These are phyloP conservation scores for Circinella umbellata DNA, from an alignment of 371 early-diverging fungal species.

Conservation along the genomic window DNA sequence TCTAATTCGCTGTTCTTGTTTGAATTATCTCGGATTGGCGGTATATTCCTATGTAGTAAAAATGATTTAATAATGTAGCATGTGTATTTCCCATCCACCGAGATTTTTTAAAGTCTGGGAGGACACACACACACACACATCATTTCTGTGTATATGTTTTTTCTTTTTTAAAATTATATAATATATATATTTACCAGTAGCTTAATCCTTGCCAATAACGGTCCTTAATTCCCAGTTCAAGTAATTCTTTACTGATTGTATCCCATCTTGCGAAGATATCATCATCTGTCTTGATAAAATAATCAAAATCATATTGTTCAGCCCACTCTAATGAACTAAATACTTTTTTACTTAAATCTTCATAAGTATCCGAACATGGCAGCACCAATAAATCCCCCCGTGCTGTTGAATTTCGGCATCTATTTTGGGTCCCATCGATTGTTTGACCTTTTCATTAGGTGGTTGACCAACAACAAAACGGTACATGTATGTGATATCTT, in stretches of 20 bases:
- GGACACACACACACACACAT: too few relatives aligned
- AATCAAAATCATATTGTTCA: slow-evolving; percentile 58
- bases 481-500: slow-evolving; percentile 47
- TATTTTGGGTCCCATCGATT: slow-evolving; percentile 40
- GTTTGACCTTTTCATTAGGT: slow-evolving; percentile 34
- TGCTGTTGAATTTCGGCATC: slow-evolving; percentile 43
- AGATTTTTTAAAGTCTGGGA: too few relatives aligned
- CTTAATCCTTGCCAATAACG: slow-evolving; percentile 70
- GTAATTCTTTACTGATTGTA: slow-evolving; percentile 57
- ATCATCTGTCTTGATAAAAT: slow-evolving; percentile 69
- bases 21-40: slow-evolving; percentile 42
- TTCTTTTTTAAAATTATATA: not conserved
- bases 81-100: not conserved
- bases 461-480: slow-evolving; percentile 61
- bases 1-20: slow-evolving; percentile 54
- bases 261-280: slow-evolving; percentile 73
- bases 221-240: slow-evolving; percentile 49
- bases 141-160: not conserved
- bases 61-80: slow-evolving; percentile 4
- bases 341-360: slow-evolving; percentile 57
- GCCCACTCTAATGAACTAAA: slow-evolving; percentile 63
- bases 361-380: slow-evolving; percentile 50
- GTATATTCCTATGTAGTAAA: slow-evolving; percentile 40
- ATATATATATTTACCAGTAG: slow-evolving; percentile 51
- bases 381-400: slow-evolving; percentile 51